Base-by-base conservation (phyloP, 2,329 filamentous ascomycete species). In the Diaporthe destruens region DNA sequence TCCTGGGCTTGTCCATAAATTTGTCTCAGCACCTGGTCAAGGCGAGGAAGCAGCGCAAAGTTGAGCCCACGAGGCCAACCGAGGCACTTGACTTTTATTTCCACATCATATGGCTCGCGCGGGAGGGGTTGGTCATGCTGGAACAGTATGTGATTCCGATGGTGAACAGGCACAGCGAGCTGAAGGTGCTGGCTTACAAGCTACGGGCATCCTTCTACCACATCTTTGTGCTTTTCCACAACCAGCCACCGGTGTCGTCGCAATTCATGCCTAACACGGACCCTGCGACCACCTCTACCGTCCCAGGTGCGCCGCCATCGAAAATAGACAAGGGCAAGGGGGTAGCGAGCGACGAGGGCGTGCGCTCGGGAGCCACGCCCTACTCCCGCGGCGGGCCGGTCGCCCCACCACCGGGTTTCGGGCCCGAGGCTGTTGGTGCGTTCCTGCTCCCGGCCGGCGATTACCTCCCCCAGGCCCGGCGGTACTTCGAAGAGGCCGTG, bases 191-290 rank as follows among this genome's bases (percentile, higher is more conserved):
- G 75, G 92, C 94, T 25, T 94, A 94, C 80, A 99, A 98, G 82
- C 88, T 99, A 18, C 92, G 94, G 74, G 96, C 96, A 20, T 97
- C 94, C 25, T 97, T 98, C 80, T 96, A 97, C 78, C 96, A 99
- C 84, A 94, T 99, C 76, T 98, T 98, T 81, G 96, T 97, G 69
- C 88, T 98, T 16, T 98, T 98, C 80, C 94, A 98, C 84, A 98
- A 98, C 82, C 91, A 94, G 69, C 96, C 96, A 0, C 88, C 92
- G 0, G 89, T 98, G 71, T 92, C 91, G 56, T 85, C 87, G 47
- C 87, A 90, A 78, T 87, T 87, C 25, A 84, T 88, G 73, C 84
- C 85, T 75, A 86, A 85, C 0, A 85, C 87, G 16, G 86, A 87
- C 65, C 77, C 80, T 4, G 80, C 84, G 61, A 82, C 81, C 18